Evolutionary conservation across 1,139 yeast genomes (phyloP), one percentile per base, ranked within the genome.

Genomic region (Candida sanyaensis): DNA sequence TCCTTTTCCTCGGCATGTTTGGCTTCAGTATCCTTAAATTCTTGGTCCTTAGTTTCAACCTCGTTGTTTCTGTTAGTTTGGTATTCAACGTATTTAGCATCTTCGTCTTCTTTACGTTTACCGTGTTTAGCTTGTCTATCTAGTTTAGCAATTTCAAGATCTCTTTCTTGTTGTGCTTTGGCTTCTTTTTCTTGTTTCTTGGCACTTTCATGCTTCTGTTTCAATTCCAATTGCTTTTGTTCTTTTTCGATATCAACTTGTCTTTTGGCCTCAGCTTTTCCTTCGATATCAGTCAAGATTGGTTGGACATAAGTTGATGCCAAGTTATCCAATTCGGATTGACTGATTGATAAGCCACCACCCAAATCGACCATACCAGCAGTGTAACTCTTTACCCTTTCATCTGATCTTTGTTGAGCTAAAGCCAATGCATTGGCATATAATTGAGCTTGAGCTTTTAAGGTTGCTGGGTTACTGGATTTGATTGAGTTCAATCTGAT

Each of bases 251-350:
- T 51, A 64, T 91, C 97, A 41, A 75, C 70, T 45, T 78, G 80
- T 58, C 96, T 81, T 68, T 89, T 95, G 37, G 80, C 76, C 29
- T 72, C 77, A 13, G 96, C 96, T 65, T 88, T 86, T 45, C 76
- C 71, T 58, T 79, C 75, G 59, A 93, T 84, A 65, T 90, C 95
- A 43, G 74, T 76, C 61, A 93, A 73, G n/a, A 92, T 93, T 9
- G 99, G 99, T 52, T 80, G 77, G 50, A 93, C 96, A 61, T 88
- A 77, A 47, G 84, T 78, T 49, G 84, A 72, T n/a, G 98, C 98
- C 74, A 93, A 82, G 46, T 79, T 80, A 53, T 88, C 87, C 53
- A 93, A 81, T 62, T 92, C 97, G 26, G 76, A 78, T 54, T 80
- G 88, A 44, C 88, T 76, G 78, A 92, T 83, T 60, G 80, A 81